phyloP scores from a whole-genome alignment of 2,329 filamentous ascomycete species.

The Lecanoromycetidae sp. region DNA sequence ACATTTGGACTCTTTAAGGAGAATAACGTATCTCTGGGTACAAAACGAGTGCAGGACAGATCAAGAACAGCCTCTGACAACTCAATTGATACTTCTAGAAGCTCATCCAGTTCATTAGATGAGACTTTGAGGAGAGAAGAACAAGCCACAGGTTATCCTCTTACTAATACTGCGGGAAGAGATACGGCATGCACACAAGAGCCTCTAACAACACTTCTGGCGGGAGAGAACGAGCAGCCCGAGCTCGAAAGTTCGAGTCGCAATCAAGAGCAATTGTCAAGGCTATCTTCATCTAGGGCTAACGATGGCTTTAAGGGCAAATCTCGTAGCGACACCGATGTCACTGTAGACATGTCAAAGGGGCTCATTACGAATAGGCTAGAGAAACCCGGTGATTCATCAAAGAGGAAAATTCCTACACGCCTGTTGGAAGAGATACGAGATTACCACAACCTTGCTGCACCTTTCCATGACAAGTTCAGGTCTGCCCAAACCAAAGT shows the following conservation, averaged over 20 bases:
- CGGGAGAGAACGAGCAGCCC: background rate
- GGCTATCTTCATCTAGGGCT: background rate
- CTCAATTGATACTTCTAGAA: background rate
- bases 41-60: conserved; percentile 37
- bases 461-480: conserved; percentile 19
- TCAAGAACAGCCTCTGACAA: conserved; percentile 8
- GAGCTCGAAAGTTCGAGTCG: background rate
- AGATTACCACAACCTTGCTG: conserved; percentile 34
- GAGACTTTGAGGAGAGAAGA: background rate
- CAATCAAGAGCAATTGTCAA: background rate
- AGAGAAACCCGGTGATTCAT: background rate
- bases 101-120: background rate
- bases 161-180: too few species aligned
- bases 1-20: conserved; percentile 54
- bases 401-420: conserved; percentile 25
- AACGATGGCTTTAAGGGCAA: background rate
- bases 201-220: background rate
- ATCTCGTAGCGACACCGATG: background rate
- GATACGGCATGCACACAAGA: too few species aligned
- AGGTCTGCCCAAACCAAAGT: conserved; percentile 1
- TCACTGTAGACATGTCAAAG: background rate
- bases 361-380: background rate
- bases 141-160: too few species aligned
- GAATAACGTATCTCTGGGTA: conserved; percentile 36
- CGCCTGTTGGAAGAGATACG: conserved; percentile 38